Base-by-base conservation (phyloP, 805 yeast genomes). In the Priceomyces castillae region DNA sequence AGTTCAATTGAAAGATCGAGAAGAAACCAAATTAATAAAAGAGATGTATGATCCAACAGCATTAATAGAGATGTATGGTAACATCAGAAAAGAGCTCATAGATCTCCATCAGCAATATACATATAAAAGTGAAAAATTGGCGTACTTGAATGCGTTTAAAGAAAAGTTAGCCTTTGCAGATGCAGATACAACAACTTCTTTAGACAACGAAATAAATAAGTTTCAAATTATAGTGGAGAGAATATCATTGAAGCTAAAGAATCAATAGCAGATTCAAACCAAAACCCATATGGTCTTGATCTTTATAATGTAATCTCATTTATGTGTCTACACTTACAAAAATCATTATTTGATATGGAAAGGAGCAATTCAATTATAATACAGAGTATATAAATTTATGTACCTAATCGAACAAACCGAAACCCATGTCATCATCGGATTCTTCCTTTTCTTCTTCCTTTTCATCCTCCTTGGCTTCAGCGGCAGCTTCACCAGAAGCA, bases 331-430 rank as follows among this genome's bases (percentile, higher is more conserved):
- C 15, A 38, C 19, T 28, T 26, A 22, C 20, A 23, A 11, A 19
- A 4, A 19, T 17, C 22, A 22, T 33, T 18, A 30, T 20, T 39
- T 14, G 18, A 9, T 16, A 40, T 23, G 26, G 23, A 25, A 34
- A 11, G 16, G 11, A 30, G 9, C 12, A 28, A 25, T 25, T 34
- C 30, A 23, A 30, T 40, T 40, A 34, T 40, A 30, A 36, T 34
- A 40, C 42, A 41, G 38, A 26, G 34, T 38, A 38, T 28, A 22
- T 22, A 17, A 14, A 16, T 35, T 18, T 35, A 40, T 40, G 37
- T 35, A 34, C 43, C 52, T 94, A 94, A 82, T 94, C 99, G 85
- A 94, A 94, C 74, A 94, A 86, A 81, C 96, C 96, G 83, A 85
- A 82, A 63, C 95, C 96, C 95, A 86, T 84, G 75, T 85, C 92